Evolutionary conservation across 306 rosid species (phyloP), one percentile per base, ranked within the genome.

Genomic region (Malus asiatica): DNA sequence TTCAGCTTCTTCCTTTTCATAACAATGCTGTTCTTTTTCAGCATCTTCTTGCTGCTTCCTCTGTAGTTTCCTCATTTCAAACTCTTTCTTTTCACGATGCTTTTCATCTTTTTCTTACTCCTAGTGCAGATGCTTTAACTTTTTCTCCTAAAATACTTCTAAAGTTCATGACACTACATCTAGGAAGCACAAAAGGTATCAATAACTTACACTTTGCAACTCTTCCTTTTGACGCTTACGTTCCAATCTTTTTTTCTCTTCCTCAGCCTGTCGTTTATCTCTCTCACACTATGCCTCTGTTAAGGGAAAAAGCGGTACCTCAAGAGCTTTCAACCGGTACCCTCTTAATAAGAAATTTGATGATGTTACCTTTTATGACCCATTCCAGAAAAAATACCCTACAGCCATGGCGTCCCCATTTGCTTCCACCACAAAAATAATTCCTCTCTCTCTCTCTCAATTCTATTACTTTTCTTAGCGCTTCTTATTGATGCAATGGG

Each of bases 1-100:
- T 66, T 85, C 95, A 64, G 91, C 92, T 87, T 86, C 93, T 82
- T 90, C 97, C 84, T 88, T 92, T 83, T 88, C 93, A 61, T 82
- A 80, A 38, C 93, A 97, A 7, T 83, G 82, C 62, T 88, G 92
- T 59, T 86, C 92, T 83, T 83, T 95, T 72, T 89, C 93, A 57
- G 89, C 84, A 51, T 88, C 97, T 35, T 90, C 93, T 70, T 79
- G 89, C 82, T 88, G 97, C 86, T 90, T 91, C 84, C 79, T 88
- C 68, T 66, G 77, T 27, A 75, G 92, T 86, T 84, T 91, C 83
- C 73, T 87, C 83, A 76, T 84, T 77, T 84, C 93, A 72, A 70
- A 70, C 48, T 75, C 86, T 71, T 90, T 88, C 67, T 74, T 85
- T 60, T 80, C 89, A 71, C 82, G 72, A 59, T 84, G 84, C 75